Evolutionary conservation across 148 eudicot species (phyloP).

Genomic region (Camellia japonica): DNA sequence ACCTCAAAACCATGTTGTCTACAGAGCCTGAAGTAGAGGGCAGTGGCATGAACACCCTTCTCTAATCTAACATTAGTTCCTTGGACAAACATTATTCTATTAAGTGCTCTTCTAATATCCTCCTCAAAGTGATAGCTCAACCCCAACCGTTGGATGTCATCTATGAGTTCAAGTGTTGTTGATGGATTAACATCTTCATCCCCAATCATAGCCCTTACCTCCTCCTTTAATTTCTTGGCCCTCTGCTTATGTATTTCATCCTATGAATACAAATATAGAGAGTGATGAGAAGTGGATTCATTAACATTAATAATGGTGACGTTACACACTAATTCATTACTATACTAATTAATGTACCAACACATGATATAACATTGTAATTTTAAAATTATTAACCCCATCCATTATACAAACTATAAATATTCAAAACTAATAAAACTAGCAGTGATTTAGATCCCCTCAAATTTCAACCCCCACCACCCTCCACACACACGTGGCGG

Average conservation of each 20-base stretch:
- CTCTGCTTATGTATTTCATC: conserved; percentile 6
- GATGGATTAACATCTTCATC: conserved; percentile 9
- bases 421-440: too few species aligned
- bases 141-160: conserved; percentile 34
- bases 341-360: not conserved
- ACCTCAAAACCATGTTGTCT: conserved; percentile 25
- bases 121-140: conserved; percentile 23
- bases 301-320: too few species aligned
- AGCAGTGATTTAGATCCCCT: too few species aligned
- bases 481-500: too few species aligned
- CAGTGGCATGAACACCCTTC: conserved; percentile 11
- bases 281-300: not conserved
- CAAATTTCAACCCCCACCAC: too few species aligned
- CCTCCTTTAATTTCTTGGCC: conserved; percentile 12
- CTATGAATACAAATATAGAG: not conserved
- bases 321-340: not conserved
- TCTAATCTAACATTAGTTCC: not conserved
- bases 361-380: too few species aligned
- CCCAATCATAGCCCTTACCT: conserved; percentile 17
- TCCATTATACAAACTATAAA: too few species aligned
- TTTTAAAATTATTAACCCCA: too few species aligned
- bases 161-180: conserved; percentile 21
- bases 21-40: conserved; percentile 19
- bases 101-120: conserved; percentile 18
- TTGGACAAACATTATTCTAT: not conserved